These are phyloP conservation scores for Durotheca rogersii DNA, from an alignment of 495 filamentous ascomycete species.

Conservation along the genomic window DNA sequence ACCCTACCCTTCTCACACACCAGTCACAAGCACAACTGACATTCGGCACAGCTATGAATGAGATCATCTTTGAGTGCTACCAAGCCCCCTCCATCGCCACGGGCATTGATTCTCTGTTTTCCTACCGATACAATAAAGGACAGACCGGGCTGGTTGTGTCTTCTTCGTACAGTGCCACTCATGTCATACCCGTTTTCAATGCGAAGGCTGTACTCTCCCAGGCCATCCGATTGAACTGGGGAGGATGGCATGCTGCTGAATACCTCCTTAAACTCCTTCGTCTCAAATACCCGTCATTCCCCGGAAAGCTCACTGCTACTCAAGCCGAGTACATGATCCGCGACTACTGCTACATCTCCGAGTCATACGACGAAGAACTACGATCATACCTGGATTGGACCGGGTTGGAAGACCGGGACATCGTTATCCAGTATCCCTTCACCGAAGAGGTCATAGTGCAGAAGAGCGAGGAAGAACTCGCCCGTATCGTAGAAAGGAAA, in stretches of 20 bases:
- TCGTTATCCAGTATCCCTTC: conserved; percentile 87
- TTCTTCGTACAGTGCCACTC: conserved; percentile 88
- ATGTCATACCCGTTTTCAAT: conserved; percentile 91
- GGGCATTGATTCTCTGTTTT: conserved; percentile 94
- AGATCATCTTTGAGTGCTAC: conserved; percentile 96
- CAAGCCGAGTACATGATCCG: conserved; percentile 85
- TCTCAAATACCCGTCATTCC: conserved; percentile 91
- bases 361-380: conserved; percentile 77
- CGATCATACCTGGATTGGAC: conserved; percentile 77
- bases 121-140: conserved; percentile 87
- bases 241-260: conserved; percentile 82
- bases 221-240: conserved; percentile 91
- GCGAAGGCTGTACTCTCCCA: conserved; percentile 79
- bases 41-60: conserved; percentile 74
- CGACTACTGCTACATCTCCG: conserved; percentile 87
- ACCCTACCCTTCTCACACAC: background rate
- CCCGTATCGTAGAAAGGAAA: conserved; percentile 81
- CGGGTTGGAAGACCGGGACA: conserved; percentile 82
- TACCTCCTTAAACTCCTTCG: conserved; percentile 85
- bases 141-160: conserved; percentile 86
- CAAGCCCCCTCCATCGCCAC: conserved; percentile 82
- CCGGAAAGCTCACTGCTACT: conserved; percentile 75
- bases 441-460: conserved; percentile 84
- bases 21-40: conserved; percentile 8
- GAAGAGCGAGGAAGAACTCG: conserved; percentile 91